These are phyloP conservation scores for Ophiorrhiza pumila DNA, from an alignment of 257 asterid genomes.

Conservation along the genomic window DNA sequence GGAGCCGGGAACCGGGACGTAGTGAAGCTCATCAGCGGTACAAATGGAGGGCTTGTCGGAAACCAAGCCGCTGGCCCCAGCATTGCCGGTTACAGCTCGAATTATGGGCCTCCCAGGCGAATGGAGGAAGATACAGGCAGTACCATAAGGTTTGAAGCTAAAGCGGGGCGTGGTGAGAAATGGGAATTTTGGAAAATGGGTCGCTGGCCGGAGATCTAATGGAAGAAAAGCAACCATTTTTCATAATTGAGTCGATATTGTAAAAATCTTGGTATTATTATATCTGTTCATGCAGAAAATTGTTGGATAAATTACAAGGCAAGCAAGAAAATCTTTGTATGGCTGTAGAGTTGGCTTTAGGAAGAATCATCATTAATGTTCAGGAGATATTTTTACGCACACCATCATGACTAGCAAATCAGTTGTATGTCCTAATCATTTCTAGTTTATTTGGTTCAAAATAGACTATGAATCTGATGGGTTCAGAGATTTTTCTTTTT, in stretches of 20 bases:
- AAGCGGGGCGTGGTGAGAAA: neutral
- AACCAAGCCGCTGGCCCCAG: constrained; percentile 1
- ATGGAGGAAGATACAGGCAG: neutral
- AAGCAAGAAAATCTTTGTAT: neutral
- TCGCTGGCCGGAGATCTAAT: neutral
- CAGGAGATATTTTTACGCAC: neutral
- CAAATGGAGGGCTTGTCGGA: constrained; percentile 25
- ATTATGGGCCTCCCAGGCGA: constrained; percentile 3
- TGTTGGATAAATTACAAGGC: constrained; percentile 3
- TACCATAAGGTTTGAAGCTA: neutral
- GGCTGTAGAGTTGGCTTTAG: neutral
- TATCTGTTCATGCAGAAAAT: neutral
- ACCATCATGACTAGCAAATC: constrained; percentile 6
- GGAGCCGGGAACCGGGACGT: constrained; percentile 22
- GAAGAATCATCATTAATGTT: neutral
- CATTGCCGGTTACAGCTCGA: constrained; percentile 6
- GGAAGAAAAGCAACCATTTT: constrained; percentile 12
- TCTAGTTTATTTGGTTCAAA: too few relatives aligned
- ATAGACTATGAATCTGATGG: too few relatives aligned
- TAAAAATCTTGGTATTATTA: neutral
- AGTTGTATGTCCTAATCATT: too few relatives aligned
- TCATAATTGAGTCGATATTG: neutral
- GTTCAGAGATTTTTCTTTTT: too few relatives aligned
- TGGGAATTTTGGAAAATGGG: neutral
- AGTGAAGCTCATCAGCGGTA: constrained; percentile 31